phyloP scores from a whole-genome alignment of 306 rosid species.

The Boehmeria nivea region DNA sequence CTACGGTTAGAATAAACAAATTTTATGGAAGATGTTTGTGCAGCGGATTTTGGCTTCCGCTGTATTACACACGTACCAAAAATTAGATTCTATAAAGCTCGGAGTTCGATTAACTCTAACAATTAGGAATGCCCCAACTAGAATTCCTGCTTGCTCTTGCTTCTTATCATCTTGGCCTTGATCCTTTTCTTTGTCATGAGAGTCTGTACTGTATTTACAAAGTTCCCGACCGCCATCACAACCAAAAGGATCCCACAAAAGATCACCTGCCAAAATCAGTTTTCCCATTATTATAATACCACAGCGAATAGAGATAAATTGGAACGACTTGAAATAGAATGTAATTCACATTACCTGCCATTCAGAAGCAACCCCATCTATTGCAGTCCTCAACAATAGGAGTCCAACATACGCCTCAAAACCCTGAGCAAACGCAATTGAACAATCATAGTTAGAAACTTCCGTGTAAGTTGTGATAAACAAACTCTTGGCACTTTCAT shows the following conservation, averaged over 20 bases:
- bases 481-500: too few species aligned
- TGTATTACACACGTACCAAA: too few species aligned
- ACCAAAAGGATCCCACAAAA: slow-evolving; percentile 78
- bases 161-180: slow-evolving; percentile 93
- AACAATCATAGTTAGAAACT: not conserved
- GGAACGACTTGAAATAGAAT: not conserved
- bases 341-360: slow-evolving; percentile 73
- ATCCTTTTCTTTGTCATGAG: slow-evolving; percentile 81
- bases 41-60: too few species aligned
- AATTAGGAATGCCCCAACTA: slow-evolving; percentile 22
- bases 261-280: slow-evolving; percentile 59
- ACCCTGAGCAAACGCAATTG: slow-evolving; percentile 34
- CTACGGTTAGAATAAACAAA: too few species aligned
- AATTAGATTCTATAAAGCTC: too few species aligned
- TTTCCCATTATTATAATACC: slow-evolving; percentile 13
- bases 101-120: not conserved
- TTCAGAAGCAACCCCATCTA: slow-evolving; percentile 60
- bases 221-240: slow-evolving; percentile 91
- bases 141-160: slow-evolving; percentile 84
- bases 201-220: slow-evolving; percentile 78
- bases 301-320: slow-evolving; percentile 1
- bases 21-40: too few species aligned
- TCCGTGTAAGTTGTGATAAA: too few species aligned
- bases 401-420: slow-evolving; percentile 93
- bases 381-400: slow-evolving; percentile 66